A percentile compares a stretch with the other conserved stretches of the same genome.
Evolutionary conservation across 129 eudicot species (phyloP).

Genomic region (Cynara cardunculus): DNA sequence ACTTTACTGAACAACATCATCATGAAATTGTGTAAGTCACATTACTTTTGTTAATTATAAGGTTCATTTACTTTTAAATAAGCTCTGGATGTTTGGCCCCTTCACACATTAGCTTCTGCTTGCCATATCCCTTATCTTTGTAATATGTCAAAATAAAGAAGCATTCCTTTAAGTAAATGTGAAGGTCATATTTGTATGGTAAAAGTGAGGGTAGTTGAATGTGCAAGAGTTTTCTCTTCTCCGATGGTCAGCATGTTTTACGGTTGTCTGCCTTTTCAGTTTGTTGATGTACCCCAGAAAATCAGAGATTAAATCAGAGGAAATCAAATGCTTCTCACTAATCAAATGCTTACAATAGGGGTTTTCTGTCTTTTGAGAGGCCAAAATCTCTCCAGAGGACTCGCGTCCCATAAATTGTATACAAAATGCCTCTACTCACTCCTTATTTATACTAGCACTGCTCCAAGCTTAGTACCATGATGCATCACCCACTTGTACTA

Average conservation of each 20-base stretch:
- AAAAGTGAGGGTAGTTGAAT: background rate
- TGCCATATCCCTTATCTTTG: background rate
- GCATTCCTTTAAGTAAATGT: background rate
- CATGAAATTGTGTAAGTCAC: conserved; percentile 20
- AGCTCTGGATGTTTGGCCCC: background rate
- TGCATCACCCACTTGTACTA: too few species aligned
- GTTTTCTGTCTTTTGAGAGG: too few species aligned
- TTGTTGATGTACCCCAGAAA: too few species aligned
- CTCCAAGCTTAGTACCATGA: too few species aligned
- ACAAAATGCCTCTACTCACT: too few species aligned
- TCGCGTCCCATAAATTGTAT: too few species aligned
- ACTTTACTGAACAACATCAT: conserved; percentile 20
- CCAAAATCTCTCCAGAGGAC: too few species aligned
- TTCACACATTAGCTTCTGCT: conserved; percentile 3
- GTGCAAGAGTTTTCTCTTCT: background rate
- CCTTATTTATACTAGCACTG: too few species aligned
- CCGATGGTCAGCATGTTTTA: background rate
- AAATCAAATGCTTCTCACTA: too few species aligned
- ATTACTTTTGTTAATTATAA: background rate
- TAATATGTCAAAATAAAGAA: background rate
- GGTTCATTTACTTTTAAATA: background rate
- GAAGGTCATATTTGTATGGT: background rate
- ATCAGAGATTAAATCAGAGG: too few species aligned
- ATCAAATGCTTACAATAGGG: too few species aligned
- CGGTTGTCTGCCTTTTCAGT: background rate